A percentile compares a stretch with the other conserved stretches of the same genome.
Conservation (phyloP, 1,139 yeast species). For the Yamadazyma atlantica region DNA sequence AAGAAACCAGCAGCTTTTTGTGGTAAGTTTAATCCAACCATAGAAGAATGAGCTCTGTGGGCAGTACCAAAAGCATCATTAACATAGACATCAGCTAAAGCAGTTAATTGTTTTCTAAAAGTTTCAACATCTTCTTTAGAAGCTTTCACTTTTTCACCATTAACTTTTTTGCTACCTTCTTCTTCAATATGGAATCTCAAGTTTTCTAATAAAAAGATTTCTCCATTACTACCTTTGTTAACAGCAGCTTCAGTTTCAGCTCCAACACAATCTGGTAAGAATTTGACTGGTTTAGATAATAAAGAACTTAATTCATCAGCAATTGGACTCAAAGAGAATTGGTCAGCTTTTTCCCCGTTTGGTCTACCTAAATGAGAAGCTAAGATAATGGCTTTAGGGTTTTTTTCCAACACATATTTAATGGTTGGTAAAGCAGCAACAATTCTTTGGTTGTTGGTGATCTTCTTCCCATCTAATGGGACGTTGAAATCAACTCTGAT, state of each 20-base stretch:
- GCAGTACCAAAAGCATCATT: slow-evolving; percentile 99
- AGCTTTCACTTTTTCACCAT: slow-evolving; percentile 90
- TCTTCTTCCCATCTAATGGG: slow-evolving; percentile 91
- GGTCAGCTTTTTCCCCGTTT: slow-evolving; percentile 80
- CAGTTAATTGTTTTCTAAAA: slow-evolving; percentile 84
- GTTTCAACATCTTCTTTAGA: slow-evolving; percentile 74
- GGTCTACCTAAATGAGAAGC: slow-evolving; percentile 99
- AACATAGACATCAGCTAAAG: slow-evolving; percentile 91
- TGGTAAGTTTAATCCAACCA: slow-evolving; percentile 92
- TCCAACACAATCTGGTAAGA: slow-evolving; percentile 88
- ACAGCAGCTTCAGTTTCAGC: slow-evolving; percentile 77
- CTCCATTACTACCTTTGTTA: slow-evolving; percentile 66
- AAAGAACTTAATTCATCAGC: slow-evolving; percentile 80
- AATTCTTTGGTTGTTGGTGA: slow-evolving; percentile 98
- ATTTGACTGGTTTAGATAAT: slow-evolving; percentile 65
- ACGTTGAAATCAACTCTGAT: slow-evolving; percentile 98
- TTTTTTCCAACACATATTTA: slow-evolving; percentile 83
- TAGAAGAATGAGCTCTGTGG: slow-evolving; percentile 98
- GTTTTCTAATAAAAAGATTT: slow-evolving; percentile 84
- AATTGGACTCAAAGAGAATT: slow-evolving; percentile 90
- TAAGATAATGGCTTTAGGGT: slow-evolving; percentile 84
- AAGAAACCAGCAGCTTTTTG: slow-evolving; percentile 97
- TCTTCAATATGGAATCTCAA: slow-evolving; percentile 97
- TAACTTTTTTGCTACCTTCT: slow-evolving; percentile 76
- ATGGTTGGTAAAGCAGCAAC: slow-evolving; percentile 98